Evolutionary conservation across 83 land plant species (phyloP).

Genomic region (Picea engelmannii): DNA sequence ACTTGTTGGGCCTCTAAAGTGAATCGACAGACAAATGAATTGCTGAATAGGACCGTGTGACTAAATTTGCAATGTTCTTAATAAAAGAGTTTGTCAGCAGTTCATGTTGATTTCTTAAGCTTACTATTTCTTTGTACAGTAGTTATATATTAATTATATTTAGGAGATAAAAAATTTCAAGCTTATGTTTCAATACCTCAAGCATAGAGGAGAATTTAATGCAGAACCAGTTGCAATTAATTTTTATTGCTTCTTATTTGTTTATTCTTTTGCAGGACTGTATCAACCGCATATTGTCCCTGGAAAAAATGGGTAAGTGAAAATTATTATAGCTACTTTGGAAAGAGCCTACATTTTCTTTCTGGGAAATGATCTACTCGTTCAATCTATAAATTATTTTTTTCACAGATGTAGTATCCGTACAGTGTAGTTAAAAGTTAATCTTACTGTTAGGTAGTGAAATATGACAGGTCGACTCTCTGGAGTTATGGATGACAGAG

Average conservation of each 20-base stretch:
- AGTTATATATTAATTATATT: too few relatives aligned
- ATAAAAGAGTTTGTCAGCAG: too few relatives aligned
- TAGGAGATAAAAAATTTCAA: too few relatives aligned
- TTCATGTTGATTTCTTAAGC: too few relatives aligned
- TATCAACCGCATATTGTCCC: conserved; percentile 67
- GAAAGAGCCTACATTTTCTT: background rate
- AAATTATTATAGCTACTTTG: background rate
- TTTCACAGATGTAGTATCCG: background rate
- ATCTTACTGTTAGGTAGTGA: conserved; percentile 1
- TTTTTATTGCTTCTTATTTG: conserved; percentile 5
- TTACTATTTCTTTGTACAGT: too few relatives aligned
- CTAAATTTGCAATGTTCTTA: too few relatives aligned
- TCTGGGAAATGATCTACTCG: background rate
- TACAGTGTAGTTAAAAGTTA: background rate
- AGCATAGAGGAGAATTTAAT: background rate
- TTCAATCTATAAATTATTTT: background rate
- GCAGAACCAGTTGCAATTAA: background rate
- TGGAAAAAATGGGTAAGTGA: conserved; percentile 60
- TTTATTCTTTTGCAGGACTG: conserved; percentile 54
- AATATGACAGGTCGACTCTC: conserved; percentile 71
- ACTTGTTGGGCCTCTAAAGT: too few relatives aligned
- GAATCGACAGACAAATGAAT: too few relatives aligned
- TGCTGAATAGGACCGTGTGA: too few relatives aligned
- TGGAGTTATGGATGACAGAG: conserved; percentile 99
- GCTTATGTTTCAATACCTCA: too few relatives aligned